Conservation (phyloP, 192 early-diverging fungal species). For the Umbelopsis ramanniana region DNA sequence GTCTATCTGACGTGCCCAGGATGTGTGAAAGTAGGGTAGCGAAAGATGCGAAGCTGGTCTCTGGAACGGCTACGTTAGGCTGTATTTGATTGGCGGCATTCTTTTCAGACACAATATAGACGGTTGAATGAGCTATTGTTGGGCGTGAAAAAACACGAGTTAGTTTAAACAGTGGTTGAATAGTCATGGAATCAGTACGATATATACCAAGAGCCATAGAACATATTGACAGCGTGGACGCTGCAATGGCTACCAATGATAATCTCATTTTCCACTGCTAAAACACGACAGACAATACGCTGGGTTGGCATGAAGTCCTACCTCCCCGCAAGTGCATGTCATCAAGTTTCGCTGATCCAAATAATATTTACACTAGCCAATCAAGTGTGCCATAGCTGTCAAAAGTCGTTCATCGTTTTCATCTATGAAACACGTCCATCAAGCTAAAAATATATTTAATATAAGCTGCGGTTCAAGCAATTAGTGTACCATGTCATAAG, state of each 20-base stretch:
- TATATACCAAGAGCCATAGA: constrained; percentile 13
- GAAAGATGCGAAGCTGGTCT: constrained; percentile 29
- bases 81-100: constrained; percentile 6
- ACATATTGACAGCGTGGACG: constrained; percentile 22
- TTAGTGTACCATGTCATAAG: no score
- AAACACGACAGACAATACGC: neutral
- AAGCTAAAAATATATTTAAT: no score
- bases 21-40: constrained; percentile 27
- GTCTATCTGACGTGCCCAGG: constrained; percentile 22
- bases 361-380: no score
- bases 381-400: no score
- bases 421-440: no score
- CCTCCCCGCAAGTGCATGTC: no score
- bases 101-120: constrained; percentile 28
- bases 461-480: no score
- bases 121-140: constrained; percentile 27
- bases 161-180: no score
- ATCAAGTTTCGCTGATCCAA: no score
- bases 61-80: neutral
- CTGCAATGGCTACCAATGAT: constrained; percentile 10
- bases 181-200: neutral
- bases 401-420: no score
- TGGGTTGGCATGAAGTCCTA: no score
- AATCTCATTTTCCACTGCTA: constrained; percentile 10
- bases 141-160: neutral